phyloP scores from a whole-genome alignment of 176 grass and related monocot species.

The Tillandsia leiboldiana region DNA sequence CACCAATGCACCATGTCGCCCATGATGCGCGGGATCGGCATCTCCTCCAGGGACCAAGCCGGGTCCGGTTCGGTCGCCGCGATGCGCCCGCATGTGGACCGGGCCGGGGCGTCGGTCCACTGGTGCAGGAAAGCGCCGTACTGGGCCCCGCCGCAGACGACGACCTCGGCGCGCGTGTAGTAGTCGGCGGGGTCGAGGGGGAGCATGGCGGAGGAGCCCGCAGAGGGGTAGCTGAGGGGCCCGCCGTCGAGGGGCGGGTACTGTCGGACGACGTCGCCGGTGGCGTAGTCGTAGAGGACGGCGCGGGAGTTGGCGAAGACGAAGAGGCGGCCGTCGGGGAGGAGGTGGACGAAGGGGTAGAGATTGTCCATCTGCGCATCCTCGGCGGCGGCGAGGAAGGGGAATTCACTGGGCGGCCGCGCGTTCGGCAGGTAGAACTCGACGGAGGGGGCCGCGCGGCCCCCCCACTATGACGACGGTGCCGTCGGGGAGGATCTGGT shows the following conservation, averaged over 20 bases:
- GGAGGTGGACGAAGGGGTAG: no score
- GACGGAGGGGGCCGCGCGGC: no score
- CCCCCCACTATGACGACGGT: no score
- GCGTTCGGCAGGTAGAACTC: no score
- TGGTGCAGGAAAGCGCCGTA: constrained; percentile 18
- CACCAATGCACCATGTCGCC: constrained; percentile 29
- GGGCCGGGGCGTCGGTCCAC: not conserved
- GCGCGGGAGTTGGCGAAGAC: no score
- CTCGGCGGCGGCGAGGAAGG: no score
- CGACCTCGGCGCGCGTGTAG: constrained; percentile 19
- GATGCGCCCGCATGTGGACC: constrained; percentile 14
- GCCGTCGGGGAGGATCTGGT: no score
- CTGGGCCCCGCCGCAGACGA: constrained; percentile 23
- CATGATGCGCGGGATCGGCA: constrained; percentile 22
- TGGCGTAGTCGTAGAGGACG: constrained; percentile 4
- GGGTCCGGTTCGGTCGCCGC: constrained; percentile 13
- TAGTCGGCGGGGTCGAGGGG: constrained; percentile 1
- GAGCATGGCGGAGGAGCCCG: constrained; percentile 20
- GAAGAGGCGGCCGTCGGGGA: no score
- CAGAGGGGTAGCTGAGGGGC: constrained; percentile 20
- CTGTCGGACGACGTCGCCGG: constrained; percentile 13
- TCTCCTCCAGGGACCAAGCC: constrained; percentile 18
- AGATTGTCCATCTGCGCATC: no score
- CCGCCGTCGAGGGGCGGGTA: constrained; percentile 11
- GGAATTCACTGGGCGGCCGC: no score